Conservation (phyloP, 2,329 filamentous ascomycete genomes). For the Penicillium sp. region DNA sequence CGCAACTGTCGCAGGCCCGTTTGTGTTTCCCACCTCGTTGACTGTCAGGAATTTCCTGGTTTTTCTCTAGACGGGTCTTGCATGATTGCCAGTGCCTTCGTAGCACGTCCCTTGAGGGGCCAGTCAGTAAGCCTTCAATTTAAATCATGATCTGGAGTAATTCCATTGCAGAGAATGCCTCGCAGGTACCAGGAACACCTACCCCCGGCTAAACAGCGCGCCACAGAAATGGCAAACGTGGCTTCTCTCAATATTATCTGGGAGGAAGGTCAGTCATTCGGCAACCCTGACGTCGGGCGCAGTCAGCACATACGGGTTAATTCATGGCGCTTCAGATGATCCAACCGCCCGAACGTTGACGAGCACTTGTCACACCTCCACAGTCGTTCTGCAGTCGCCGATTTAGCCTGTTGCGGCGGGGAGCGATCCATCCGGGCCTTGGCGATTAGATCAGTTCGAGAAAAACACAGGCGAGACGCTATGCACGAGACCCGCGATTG, state of each 20-base stretch:
- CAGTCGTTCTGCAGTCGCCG: conserved; percentile 3
- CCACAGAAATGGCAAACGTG: conserved; percentile 27
- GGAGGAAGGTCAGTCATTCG: background rate
- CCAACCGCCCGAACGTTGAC: conserved; percentile 25
- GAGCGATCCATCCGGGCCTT: conserved; percentile 10
- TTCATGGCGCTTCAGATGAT: conserved; percentile 29
- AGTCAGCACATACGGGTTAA: conserved; percentile 21
- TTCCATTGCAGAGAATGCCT: background rate
- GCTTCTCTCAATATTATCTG: conserved; percentile 22
- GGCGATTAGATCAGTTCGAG: conserved; percentile 11
- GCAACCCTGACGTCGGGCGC: background rate
- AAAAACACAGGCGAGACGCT: conserved; percentile 9
- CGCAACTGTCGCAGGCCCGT: conserved; percentile 32
- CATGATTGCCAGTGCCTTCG: conserved; percentile 32
- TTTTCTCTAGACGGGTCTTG: conserved; percentile 18
- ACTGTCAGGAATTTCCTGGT: conserved; percentile 23
- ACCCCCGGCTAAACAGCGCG: conserved; percentile 28
- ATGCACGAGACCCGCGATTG: conserved; percentile 4
- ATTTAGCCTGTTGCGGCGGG: conserved; percentile 10
- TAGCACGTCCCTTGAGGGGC: conserved; percentile 22
- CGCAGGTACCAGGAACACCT: conserved; percentile 7
- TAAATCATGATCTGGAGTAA: too few relatives aligned
- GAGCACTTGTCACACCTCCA: conserved; percentile 29
- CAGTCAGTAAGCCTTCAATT: too few relatives aligned
- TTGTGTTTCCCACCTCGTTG: conserved; percentile 27